Base-by-base conservation (phyloP, 495 filamentous ascomycete genomes). In the Neurospora sp. region DNA sequence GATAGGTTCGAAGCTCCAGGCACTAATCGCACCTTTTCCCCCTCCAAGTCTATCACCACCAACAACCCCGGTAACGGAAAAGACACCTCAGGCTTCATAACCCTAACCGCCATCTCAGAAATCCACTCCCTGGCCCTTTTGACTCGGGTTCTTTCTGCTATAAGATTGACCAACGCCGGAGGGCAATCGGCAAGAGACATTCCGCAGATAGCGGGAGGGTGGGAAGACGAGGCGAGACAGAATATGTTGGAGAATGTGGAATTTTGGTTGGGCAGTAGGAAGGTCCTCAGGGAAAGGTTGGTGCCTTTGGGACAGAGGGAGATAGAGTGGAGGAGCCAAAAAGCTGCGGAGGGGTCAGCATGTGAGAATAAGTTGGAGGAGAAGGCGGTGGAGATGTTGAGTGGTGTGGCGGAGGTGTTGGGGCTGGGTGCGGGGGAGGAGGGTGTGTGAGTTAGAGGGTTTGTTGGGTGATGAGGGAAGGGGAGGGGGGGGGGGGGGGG, bases 101-200 rank as follows among this genome's bases (percentile, higher is more conserved):
- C 90, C 38, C 86, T 95, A 1, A 83, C 88, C 69, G 88, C 92
- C 75, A 88, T 90, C 39, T 89, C 88, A 0, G 94, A 98, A 82
- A 86, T 90, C 6, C 91, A 95, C 76, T 90, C 89, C 1, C 86
- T 97, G 1, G 89, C 92, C 12, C 85, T 97, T 40, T 86, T 97
- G 71, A 87, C 86, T 1, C 84, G 85, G 40, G 90, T 94, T 14
- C 82, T 97, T 0, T 84, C 84, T 5, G 85, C 83, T 4, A 85
- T 90, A 77, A 85, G 92, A 7, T 81, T 86, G 42, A 87, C 87
- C 9, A 90, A 89, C 40, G 80, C 85, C 39, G 53, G 53, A 35
- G 53, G 27, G 3, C 22, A 61, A 3, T 61, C 53, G 53, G 53
- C 53, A 2, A 86, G 90, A 39, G 85, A 88, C 9, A 89, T 97